Evolutionary conservation across 2,329 filamentous ascomycete genomes (phyloP).

Genomic region (Cadophora luteo-olivacea): DNA sequence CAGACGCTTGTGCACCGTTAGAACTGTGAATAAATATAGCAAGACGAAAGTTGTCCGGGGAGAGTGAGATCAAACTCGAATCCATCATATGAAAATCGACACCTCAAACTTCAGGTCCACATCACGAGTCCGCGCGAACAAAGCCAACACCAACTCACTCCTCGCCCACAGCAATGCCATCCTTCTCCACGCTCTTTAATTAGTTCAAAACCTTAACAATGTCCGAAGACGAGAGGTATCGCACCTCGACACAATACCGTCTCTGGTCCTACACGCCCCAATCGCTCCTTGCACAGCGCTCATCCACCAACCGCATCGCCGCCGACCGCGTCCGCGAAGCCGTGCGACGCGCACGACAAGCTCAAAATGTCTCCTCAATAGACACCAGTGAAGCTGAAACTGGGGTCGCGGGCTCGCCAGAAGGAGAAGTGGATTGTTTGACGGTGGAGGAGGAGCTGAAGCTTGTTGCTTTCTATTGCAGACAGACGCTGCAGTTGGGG

Average conservation of each 20-base stretch:
- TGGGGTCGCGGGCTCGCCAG: conserved; percentile 40
- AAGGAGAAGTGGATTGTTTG: conserved; percentile 73
- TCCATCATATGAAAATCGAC: not conserved
- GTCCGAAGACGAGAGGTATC: conserved; percentile 86
- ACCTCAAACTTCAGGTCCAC: conserved; percentile 18
- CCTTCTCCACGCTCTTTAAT: not conserved
- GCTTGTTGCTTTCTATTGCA: conserved; percentile 81
- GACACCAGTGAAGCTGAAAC: conserved; percentile 44
- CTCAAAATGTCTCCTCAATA: conserved; percentile 44
- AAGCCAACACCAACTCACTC: not conserved
- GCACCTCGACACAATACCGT: conserved; percentile 86
- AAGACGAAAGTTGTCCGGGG: not conserved
- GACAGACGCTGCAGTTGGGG: conserved; percentile 62
- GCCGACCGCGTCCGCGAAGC: conserved; percentile 68
- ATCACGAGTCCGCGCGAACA: conserved; percentile 9
- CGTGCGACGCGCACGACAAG: conserved; percentile 55
- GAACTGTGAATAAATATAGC: not conserved
- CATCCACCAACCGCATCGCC: conserved; percentile 81
- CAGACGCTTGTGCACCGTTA: not conserved
- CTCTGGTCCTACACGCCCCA: conserved; percentile 89
- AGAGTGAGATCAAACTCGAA: not conserved
- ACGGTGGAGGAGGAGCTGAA: conserved; percentile 83
- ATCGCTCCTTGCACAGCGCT: conserved; percentile 73
- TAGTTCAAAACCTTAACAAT: conserved; percentile 27
- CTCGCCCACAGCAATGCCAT: not conserved